These are phyloP conservation scores for Sordariomycetes sp. DNA, from an alignment of 2,329 filamentous ascomycete species.

Conservation along the genomic window DNA sequence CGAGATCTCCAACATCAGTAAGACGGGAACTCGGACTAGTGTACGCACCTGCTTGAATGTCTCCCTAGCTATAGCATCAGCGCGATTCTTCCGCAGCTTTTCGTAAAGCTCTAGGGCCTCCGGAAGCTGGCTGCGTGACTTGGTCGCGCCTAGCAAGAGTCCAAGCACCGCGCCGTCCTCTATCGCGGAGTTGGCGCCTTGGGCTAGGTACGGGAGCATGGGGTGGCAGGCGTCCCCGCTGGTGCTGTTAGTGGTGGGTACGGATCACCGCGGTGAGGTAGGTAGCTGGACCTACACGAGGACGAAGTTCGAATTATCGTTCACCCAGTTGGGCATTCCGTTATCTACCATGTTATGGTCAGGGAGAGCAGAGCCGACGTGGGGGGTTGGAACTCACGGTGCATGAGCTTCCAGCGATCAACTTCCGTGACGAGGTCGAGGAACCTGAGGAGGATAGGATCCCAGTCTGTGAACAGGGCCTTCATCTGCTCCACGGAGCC, in stretches of 20 bases:
- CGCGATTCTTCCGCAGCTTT: not conserved
- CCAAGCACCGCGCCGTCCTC: slow-evolving; percentile 14
- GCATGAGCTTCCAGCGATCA: slow-evolving; percentile 1
- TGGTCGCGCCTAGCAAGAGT: slow-evolving; percentile 14
- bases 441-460: not conserved
- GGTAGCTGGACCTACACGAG: too few species aligned
- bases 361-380: not conserved
- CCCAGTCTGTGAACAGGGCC: not conserved
- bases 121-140: slow-evolving; percentile 1
- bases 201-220: slow-evolving; percentile 13
- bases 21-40: not conserved
- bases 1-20: not conserved
- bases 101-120: not conserved
- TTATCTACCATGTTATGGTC: not conserved
- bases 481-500: not conserved
- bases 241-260: too few species aligned
- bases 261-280: too few species aligned
- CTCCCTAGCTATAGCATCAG: not conserved
- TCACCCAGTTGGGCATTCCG: not conserved
- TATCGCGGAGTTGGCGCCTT: slow-evolving; percentile 14
- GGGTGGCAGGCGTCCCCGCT: slow-evolving; percentile 11
- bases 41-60: slow-evolving; percentile 3
- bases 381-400: not conserved
- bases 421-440: not conserved
- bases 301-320: too few species aligned